Evolutionary conservation across 2,329 filamentous ascomycete species (phyloP).

Genomic region (Neonectria hederae): DNA sequence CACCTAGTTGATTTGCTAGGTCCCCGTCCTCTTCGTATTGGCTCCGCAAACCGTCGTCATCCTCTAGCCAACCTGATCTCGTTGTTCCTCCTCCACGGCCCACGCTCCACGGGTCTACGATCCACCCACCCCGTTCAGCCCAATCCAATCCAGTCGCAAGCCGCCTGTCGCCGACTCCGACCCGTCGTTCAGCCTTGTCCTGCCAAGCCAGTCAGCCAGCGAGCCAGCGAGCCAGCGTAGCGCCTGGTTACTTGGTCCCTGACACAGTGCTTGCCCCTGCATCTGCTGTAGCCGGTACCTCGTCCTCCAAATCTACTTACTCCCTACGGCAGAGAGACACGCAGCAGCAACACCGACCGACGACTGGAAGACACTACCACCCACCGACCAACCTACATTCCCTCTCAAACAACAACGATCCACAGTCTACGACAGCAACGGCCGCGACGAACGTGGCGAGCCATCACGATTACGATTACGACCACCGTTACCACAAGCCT

Average conservation of each 20-base stretch:
- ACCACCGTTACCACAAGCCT: constrained; percentile 21
- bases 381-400: constrained; percentile 5
- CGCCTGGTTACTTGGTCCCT: constrained; percentile 20
- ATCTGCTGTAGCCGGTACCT: constrained; percentile 35
- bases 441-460: constrained; percentile 11
- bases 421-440: constrained; percentile 12
- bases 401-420: constrained; percentile 28
- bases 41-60: constrained; percentile 23
- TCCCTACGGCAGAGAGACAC: constrained; percentile 41
- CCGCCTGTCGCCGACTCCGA: constrained; percentile 12
- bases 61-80: constrained; percentile 20
- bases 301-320: constrained; percentile 34
- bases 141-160: constrained; percentile 17
- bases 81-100: constrained; percentile 9
- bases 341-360: constrained; percentile 32
- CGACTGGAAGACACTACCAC: constrained; percentile 7
- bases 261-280: constrained; percentile 37
- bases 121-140: constrained; percentile 10
- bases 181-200: constrained; percentile 29
- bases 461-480: constrained; percentile 21
- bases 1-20: constrained; percentile 1
- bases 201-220: constrained; percentile 25
- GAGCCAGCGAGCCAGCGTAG: constrained; percentile 21
- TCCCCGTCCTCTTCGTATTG: constrained; percentile 21
- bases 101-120: constrained; percentile 8